phyloP scores from a whole-genome alignment of 495 filamentous ascomycete species.

The Neurospora discreta region DNA sequence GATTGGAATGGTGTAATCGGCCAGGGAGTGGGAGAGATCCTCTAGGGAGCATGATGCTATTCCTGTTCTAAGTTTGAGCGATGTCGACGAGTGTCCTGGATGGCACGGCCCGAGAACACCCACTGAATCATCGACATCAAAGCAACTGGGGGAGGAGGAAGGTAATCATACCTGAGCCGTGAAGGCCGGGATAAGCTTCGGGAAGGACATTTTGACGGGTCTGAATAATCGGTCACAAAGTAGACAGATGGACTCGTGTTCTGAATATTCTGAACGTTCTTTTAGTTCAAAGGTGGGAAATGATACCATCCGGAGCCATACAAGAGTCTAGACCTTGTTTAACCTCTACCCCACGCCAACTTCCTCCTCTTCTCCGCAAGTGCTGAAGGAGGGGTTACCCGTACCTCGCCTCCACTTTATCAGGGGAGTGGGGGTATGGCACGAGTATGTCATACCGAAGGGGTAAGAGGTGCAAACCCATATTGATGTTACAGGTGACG shows the following conservation, averaged over 20 bases:
- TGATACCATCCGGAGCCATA: background rate
- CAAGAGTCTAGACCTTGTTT: background rate
- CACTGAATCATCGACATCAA: background rate
- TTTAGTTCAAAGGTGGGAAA: background rate
- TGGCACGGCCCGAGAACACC: background rate
- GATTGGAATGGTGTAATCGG: background rate
- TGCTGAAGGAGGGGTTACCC: background rate
- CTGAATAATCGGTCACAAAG: background rate
- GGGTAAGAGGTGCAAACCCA: background rate
- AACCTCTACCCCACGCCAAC: background rate
- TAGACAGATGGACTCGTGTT: background rate
- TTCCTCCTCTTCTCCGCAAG: background rate
- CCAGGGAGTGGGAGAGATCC: background rate
- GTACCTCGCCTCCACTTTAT: too few relatives aligned
- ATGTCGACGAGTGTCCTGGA: background rate
- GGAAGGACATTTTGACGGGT: slow-evolving; percentile 11
- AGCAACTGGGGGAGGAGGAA: background rate
- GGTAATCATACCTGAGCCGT: slow-evolving; percentile 21
- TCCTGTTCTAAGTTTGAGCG: background rate
- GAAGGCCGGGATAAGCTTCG: slow-evolving; percentile 37
- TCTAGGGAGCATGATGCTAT: background rate
- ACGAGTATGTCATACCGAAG: background rate
- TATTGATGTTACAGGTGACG: background rate
- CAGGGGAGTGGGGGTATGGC: too few relatives aligned
- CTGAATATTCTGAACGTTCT: background rate